A percentile compares a stretch with the other conserved stretches of the same genome.
These are phyloP conservation scores for Lachnellula subtilissima DNA, from an alignment of 2,329 filamentous ascomycete species.

Conservation along the genomic window DNA sequence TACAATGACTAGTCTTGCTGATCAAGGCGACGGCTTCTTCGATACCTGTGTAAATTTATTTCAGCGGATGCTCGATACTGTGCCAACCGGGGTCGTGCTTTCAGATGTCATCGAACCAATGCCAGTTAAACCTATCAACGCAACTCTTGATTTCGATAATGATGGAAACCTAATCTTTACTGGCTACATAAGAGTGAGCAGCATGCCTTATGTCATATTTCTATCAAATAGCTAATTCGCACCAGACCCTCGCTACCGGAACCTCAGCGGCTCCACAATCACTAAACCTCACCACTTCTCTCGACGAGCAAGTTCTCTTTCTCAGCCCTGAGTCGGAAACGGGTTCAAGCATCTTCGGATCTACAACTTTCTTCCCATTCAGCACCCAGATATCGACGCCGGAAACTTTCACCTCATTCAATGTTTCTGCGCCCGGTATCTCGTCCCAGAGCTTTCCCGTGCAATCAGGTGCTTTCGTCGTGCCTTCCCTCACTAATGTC, in stretches of 20 bases:
- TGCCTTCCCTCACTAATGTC: slow-evolving; percentile 11
- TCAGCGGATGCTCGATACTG: slow-evolving; percentile 55
- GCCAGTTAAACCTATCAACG: slow-evolving; percentile 51
- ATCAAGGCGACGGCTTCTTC: slow-evolving; percentile 39
- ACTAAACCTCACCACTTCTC: slow-evolving; percentile 2
- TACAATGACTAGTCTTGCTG: slow-evolving; percentile 46
- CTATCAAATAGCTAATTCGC: neutral
- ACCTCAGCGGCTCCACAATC: neutral
- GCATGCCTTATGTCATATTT: neutral
- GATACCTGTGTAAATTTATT: slow-evolving; percentile 46
- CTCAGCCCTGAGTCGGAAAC: slow-evolving; percentile 10
- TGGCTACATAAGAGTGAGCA: slow-evolving; percentile 19
- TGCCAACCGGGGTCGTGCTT: slow-evolving; percentile 46
- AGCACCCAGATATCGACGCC: slow-evolving; percentile 2
- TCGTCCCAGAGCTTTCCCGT: slow-evolving; percentile 10
- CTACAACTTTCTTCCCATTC: slow-evolving; percentile 20
- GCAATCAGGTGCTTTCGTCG: slow-evolving; percentile 11
- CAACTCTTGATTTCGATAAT: slow-evolving; percentile 18
- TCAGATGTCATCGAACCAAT: slow-evolving; percentile 50
- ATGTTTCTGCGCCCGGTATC: neutral
- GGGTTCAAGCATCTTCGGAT: slow-evolving; percentile 15
- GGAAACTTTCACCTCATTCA: slow-evolving; percentile 12
- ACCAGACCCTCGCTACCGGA: slow-evolving; percentile 7
- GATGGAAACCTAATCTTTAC: slow-evolving; percentile 15
- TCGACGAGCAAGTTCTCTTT: neutral